Evolutionary conservation across 116 monocot species (phyloP), one percentile per base, ranked within the genome.

Genomic region (Cymodocea nodosa): DNA sequence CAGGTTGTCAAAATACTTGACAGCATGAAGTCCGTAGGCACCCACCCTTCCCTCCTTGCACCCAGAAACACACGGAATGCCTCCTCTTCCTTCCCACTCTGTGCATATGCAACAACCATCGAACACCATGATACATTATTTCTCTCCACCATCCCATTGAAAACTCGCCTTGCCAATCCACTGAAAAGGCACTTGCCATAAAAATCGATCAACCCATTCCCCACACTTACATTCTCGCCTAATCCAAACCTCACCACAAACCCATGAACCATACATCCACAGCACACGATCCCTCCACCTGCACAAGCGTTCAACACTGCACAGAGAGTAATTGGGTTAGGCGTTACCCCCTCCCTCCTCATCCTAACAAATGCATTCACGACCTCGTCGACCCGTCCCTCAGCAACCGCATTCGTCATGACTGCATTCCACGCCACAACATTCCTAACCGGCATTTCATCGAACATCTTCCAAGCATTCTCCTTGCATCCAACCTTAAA

Each of bases 41-140:
- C 63, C 40, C 80, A 50, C 11, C 81, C 83, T 52, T 83, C 79
- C 52, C 77, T 73, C 51, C 82, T 59, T 2, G 81, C 77, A 16
- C 49, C 52, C 63, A 85, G 49, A 63, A 77, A 93, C 14, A 78
- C 52, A 16, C 39, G 50, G 40, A 88, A 89, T 7, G 89, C 85
- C 13, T 73, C 79, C 56, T 83, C 83, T 63, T 83, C 89, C 50
- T 66, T 25, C 4, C 78, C 85, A 62, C 81, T 89, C 64, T 85
- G 85, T 2, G 83, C 83, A 59, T 80, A 83, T 2, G 70, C 76
- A 37, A 76, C 79, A 37, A 85, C 50, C 73, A 88, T 82, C 0
- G 91, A 85, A 67, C 91, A 85, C 85, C 91, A 91, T 0, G 92
- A 85, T 15, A 91, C 91, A 23, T 63, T 81, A 20, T 97, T 83